These are phyloP conservation scores for Notholithocarpus densiflorus DNA, from an alignment of 306 rosid species.

Conservation along the genomic window DNA sequence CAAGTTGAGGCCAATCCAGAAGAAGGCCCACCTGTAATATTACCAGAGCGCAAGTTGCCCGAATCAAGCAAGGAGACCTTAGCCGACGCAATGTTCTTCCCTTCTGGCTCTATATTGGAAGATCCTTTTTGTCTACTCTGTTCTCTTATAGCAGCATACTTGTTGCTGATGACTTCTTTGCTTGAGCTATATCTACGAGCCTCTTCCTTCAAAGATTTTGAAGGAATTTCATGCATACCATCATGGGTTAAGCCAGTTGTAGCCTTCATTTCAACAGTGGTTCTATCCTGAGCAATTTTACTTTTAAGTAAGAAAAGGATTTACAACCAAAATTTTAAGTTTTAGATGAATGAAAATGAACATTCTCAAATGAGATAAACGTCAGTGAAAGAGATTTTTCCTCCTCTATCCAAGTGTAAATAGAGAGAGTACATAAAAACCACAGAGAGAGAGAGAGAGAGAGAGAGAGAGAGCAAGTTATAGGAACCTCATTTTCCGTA, in stretches of 20 bases:
- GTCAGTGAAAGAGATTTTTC: background rate
- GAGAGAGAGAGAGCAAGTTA: background rate
- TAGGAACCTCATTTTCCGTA: background rate
- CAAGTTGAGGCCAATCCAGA: conserved; percentile 67
- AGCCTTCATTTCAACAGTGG: conserved; percentile 60
- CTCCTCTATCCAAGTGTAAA: background rate
- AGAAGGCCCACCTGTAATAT: conserved; percentile 34
- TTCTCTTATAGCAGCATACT: conserved; percentile 74
- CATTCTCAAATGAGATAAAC: background rate
- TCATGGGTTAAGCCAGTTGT: conserved; percentile 35
- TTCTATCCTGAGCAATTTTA: conserved; percentile 52
- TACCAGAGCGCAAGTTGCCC: conserved; percentile 29
- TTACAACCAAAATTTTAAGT: background rate
- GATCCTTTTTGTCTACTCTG: conserved; percentile 50
- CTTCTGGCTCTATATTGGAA: conserved; percentile 45
- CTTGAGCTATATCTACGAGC: conserved; percentile 58
- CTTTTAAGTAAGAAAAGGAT: conserved; percentile 9
- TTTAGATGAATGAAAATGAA: background rate
- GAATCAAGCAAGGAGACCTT: conserved; percentile 67
- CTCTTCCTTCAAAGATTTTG: conserved; percentile 57
- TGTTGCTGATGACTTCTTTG: conserved; percentile 81
- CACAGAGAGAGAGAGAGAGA: background rate
- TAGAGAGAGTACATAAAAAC: background rate
- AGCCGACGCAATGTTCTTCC: conserved; percentile 50
- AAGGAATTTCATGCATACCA: conserved; percentile 33